Evolutionary conservation across 139 green algal genomes (phyloP).

Genomic region (Asterochloris sp.): DNA sequence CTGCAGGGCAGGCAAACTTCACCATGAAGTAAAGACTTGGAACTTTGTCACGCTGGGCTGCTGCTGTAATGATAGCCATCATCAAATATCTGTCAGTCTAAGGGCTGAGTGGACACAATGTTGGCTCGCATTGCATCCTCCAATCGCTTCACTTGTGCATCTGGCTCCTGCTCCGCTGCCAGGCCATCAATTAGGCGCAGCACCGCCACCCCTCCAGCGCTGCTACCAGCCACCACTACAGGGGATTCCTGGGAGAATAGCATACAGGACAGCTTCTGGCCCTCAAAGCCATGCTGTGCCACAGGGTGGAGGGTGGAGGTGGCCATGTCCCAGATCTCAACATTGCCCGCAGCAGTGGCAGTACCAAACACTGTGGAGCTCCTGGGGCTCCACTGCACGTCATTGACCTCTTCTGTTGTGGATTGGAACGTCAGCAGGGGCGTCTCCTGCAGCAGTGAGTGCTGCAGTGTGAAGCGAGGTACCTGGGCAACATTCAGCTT

Average conservation of each 20-base stretch:
- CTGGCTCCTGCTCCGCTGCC: slow-evolving; percentile 38
- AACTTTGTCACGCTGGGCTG: not conserved
- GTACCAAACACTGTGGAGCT: slow-evolving; percentile 78
- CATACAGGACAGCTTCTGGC: slow-evolving; percentile 46
- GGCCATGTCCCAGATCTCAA: slow-evolving; percentile 82
- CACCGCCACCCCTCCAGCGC: slow-evolving; percentile 51
- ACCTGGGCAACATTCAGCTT: too few relatives aligned
- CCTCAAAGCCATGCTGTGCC: slow-evolving; percentile 34
- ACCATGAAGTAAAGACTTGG: not conserved
- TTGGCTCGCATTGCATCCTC: slow-evolving; percentile 60
- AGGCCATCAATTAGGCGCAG: slow-evolving; percentile 54
- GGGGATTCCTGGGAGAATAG: slow-evolving; percentile 54
- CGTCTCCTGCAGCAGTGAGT: slow-evolving; percentile 23
- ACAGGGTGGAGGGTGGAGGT: slow-evolving; percentile 69
- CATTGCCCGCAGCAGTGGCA: slow-evolving; percentile 58
- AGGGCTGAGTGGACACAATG: slow-evolving; percentile 30
- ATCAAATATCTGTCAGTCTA: not conserved
- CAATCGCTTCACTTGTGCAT: slow-evolving; percentile 45
- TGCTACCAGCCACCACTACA: slow-evolving; percentile 57
- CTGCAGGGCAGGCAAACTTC: slow-evolving; percentile 10
- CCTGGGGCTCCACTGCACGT: slow-evolving; percentile 77
- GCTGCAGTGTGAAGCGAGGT: not conserved
- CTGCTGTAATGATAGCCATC: not conserved
- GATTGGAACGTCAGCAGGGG: slow-evolving; percentile 69
- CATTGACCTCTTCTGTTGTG: slow-evolving; percentile 56